Conservation (phyloP, 768 basidiomycete species). For the Pleurotus giganteus region DNA sequence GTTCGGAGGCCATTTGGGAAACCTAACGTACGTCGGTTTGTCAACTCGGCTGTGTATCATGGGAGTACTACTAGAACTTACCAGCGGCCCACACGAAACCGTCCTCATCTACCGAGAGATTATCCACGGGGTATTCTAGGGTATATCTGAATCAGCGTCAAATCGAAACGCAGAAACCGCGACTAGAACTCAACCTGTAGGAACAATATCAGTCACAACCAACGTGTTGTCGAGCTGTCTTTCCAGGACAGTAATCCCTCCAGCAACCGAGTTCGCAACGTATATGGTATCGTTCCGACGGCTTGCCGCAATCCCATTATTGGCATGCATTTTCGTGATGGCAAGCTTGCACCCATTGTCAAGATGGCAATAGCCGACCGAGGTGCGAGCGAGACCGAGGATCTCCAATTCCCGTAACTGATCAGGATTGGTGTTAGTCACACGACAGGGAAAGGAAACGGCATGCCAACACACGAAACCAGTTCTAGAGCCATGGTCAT, state of each 20-base stretch:
- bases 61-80: slow-evolving; percentile 19
- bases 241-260: slow-evolving; percentile 53
- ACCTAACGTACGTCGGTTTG: slow-evolving; percentile 24
- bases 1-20: slow-evolving; percentile 40
- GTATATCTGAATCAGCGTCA: not conserved
- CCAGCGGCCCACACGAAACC: slow-evolving; percentile 66
- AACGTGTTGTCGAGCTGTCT: slow-evolving; percentile 58
- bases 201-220: slow-evolving; percentile 48
- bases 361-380: slow-evolving; percentile 64
- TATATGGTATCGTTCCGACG: slow-evolving; percentile 59
- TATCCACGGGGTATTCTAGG: slow-evolving; percentile 39
- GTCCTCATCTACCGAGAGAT: slow-evolving; percentile 55
- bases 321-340: slow-evolving; percentile 41
- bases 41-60: not conserved
- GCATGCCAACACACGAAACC: slow-evolving; percentile 43
- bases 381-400: slow-evolving; percentile 36
- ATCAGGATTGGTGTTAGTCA: not conserved
- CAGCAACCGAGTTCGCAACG: slow-evolving; percentile 44
- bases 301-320: slow-evolving; percentile 62
- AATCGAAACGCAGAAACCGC: not conserved
- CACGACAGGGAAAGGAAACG: not conserved
- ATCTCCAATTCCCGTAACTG: slow-evolving; percentile 19
- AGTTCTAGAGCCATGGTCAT: slow-evolving; percentile 56
- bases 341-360: slow-evolving; percentile 62
- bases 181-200: slow-evolving; percentile 39